Evolutionary conservation across 2,329 filamentous ascomycete species (phyloP).

Genomic region (Mollisiaceae sp.): DNA sequence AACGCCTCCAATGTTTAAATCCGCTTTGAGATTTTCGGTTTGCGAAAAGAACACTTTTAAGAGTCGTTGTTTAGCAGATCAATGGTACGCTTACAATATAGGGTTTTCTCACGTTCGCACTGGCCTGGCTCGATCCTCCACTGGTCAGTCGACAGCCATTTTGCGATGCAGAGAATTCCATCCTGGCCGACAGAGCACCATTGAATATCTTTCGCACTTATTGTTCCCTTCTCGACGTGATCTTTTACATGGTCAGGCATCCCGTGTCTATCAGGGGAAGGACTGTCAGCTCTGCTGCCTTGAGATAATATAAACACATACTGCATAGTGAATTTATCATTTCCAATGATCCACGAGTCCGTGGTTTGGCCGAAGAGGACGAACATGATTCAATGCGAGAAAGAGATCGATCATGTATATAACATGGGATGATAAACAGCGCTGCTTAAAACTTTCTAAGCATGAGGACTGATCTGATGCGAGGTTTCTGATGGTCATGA

Average conservation of each 20-base stretch:
- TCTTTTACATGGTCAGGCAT: not conserved
- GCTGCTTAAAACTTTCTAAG: too few species aligned
- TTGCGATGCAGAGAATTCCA: not conserved
- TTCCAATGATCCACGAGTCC: constrained; percentile 14
- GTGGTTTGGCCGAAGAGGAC: constrained; percentile 1
- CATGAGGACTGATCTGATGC: too few species aligned
- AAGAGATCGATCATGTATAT: not conserved
- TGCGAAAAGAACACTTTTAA: not conserved
- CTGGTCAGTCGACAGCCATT: not conserved
- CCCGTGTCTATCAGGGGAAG: not conserved
- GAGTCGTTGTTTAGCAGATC: not conserved
- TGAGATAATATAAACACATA: not conserved
- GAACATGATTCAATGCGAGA: not conserved
- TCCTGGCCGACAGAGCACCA: not conserved
- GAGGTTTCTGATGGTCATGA: too few species aligned
- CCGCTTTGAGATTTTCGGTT: constrained; percentile 8
- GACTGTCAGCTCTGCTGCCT: not conserved
- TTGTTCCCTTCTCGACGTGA: not conserved
- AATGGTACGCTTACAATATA: not conserved
- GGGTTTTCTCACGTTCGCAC: not conserved
- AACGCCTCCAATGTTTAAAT: not conserved
- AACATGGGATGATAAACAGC: too few species aligned
- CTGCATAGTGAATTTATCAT: constrained; percentile 2
- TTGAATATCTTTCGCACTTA: not conserved
- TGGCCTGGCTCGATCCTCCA: not conserved